A percentile compares a stretch with the other conserved stretches of the same genome.
Conservation (phyloP, 2,329 filamentous ascomycete species). For the Arthrobotrys sinensis region DNA sequence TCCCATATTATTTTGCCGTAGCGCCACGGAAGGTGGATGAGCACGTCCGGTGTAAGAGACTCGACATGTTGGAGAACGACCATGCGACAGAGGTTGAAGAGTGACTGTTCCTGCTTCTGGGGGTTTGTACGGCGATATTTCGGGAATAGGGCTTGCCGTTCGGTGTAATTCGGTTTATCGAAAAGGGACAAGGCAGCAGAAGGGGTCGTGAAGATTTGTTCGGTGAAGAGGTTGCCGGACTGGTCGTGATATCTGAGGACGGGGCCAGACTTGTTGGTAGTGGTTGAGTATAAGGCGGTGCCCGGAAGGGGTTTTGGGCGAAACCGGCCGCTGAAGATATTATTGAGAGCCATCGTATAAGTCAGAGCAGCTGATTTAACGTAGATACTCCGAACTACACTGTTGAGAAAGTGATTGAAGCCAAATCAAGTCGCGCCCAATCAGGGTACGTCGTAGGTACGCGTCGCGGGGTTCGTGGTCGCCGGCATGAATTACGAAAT, state of each 20-base stretch:
- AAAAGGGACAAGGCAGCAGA: conserved; percentile 27
- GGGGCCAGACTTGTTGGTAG: conserved; percentile 46
- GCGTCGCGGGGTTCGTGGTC: conserved; percentile 23
- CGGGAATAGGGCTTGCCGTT: conserved; percentile 24
- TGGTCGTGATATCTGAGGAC: conserved; percentile 56
- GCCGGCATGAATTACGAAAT: conserved; percentile 30
- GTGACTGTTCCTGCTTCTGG: conserved; percentile 35
- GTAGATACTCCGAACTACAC: neutral
- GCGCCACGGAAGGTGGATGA: conserved; percentile 38
- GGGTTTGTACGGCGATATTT: conserved; percentile 53
- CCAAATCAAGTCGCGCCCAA: neutral
- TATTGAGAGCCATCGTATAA: conserved; percentile 38
- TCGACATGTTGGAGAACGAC: conserved; percentile 49
- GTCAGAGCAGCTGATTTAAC: too few relatives aligned
- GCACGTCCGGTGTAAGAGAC: conserved; percentile 52
- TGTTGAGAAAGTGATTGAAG: neutral
- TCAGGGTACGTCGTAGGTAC: conserved; percentile 52
- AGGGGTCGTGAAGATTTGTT: conserved; percentile 36
- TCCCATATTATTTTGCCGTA: conserved; percentile 58
- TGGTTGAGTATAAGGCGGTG: conserved; percentile 47
- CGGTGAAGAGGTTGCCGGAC: conserved; percentile 54
- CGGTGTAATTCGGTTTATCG: conserved; percentile 30
- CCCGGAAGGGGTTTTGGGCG: conserved; percentile 57
- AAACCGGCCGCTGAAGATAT: conserved; percentile 46
- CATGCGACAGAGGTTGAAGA: conserved; percentile 54